Evolutionary conservation across 164 flowering plant species (phyloP).

Genomic region (Umbilicus rupestris): DNA sequence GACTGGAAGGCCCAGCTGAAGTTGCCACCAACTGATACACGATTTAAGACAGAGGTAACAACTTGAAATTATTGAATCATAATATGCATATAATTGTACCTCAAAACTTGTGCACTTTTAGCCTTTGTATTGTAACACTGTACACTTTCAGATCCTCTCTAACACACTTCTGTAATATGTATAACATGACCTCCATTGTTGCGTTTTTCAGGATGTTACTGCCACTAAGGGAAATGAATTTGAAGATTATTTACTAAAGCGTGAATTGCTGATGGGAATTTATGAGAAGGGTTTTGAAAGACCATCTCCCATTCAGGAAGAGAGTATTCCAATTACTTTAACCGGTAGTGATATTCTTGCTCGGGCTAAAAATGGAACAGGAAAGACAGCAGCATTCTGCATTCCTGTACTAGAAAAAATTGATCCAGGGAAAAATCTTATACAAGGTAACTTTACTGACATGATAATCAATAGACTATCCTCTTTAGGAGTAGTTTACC

Average conservation of each 20-base stretch:
- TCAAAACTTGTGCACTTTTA: background rate
- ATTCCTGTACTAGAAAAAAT: constrained; percentile 95
- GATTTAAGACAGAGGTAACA: constrained; percentile 81
- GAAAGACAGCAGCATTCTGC: constrained; percentile 98
- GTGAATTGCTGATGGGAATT: constrained; percentile 95
- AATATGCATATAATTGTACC: too few relatives aligned
- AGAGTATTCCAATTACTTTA: constrained; percentile 95
- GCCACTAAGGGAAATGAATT: constrained; percentile 99
- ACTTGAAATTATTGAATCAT: too few relatives aligned
- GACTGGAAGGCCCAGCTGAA: constrained; percentile 88
- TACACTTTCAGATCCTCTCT: too few relatives aligned
- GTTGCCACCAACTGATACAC: constrained; percentile 73
- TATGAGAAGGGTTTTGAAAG: constrained; percentile 98
- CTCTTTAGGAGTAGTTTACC: background rate
- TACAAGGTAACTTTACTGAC: constrained; percentile 63
- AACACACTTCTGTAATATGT: background rate
- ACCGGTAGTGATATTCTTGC: constrained; percentile 99
- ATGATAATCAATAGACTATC: background rate
- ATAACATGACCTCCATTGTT: constrained; percentile 9
- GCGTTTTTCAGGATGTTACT: constrained; percentile 74
- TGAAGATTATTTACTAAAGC: constrained; percentile 92
- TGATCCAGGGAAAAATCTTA: constrained; percentile 84
- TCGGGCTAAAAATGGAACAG: constrained; percentile 97
- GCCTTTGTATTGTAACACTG: background rate
- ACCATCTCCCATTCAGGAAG: constrained; percentile 98